Conservation (phyloP, 768 basidiomycete species). For the Mycena capillaripes region DNA sequence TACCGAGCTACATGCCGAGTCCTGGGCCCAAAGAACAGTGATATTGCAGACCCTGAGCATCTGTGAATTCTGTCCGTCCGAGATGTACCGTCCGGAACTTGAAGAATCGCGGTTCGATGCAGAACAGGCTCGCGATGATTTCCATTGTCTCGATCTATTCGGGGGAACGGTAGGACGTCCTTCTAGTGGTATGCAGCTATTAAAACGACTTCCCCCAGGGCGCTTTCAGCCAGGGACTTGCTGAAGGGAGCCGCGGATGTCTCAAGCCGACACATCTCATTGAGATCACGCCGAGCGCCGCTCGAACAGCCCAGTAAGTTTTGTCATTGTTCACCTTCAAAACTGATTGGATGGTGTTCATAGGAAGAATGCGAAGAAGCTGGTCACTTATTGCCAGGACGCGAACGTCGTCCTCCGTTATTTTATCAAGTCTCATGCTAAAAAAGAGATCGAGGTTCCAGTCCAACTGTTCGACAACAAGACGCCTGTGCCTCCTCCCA, state of each 20-base stretch:
- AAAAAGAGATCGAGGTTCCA: slow-evolving; percentile 56
- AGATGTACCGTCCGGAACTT: slow-evolving; percentile 44
- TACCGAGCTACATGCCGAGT: background rate
- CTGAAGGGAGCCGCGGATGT: slow-evolving; percentile 60
- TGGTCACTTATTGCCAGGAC: slow-evolving; percentile 78
- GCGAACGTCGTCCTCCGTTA: slow-evolving; percentile 73
- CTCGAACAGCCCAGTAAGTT: slow-evolving; percentile 70
- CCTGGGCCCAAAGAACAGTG: slow-evolving; percentile 13
- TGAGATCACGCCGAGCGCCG: slow-evolving; percentile 84
- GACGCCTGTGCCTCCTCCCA: slow-evolving; percentile 57
- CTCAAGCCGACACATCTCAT: slow-evolving; percentile 74
- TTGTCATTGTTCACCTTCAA: background rate
- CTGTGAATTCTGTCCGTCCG: slow-evolving; percentile 33
- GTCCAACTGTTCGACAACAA: slow-evolving; percentile 55
- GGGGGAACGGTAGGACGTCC: slow-evolving; percentile 50
- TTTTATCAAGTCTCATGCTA: slow-evolving; percentile 65
- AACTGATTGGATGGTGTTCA: background rate
- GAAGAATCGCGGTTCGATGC: slow-evolving; percentile 49
- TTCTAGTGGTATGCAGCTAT: slow-evolving; percentile 48
- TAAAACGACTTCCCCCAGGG: slow-evolving; percentile 46
- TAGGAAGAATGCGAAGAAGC: slow-evolving; percentile 67
- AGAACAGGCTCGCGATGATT: slow-evolving; percentile 40
- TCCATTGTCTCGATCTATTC: slow-evolving; percentile 60
- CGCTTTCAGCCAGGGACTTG: slow-evolving; percentile 73
- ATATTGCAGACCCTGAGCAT: slow-evolving; percentile 1